Percentiles rank a stretch among this genome's conserved stretches.
Evolutionary conservation across 2,329 filamentous ascomycete species (phyloP).

Genomic region (Penicillium sp.): DNA sequence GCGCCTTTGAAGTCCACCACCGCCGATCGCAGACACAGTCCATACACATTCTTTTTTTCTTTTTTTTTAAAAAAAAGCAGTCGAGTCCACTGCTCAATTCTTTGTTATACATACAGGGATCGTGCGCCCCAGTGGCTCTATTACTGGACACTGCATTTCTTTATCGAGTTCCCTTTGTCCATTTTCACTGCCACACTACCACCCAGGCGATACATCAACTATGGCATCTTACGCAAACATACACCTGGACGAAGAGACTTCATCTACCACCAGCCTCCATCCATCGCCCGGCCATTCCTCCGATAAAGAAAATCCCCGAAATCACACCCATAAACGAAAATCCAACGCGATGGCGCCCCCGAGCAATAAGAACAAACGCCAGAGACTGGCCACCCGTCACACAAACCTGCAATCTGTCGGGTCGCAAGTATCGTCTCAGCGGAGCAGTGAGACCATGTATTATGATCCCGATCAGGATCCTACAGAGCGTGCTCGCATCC

Average conservation of each 20-base stretch:
- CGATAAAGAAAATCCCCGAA: slow-evolving; percentile 52
- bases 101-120: neutral
- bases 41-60: neutral
- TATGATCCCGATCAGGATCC: slow-evolving; percentile 85
- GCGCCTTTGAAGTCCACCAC: neutral
- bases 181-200: slow-evolving; percentile 11
- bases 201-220: slow-evolving; percentile 20
- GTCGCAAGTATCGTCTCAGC: slow-evolving; percentile 29
- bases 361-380: slow-evolving; percentile 44
- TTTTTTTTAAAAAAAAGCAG: neutral
- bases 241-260: slow-evolving; percentile 16
- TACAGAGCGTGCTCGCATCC: slow-evolving; percentile 69
- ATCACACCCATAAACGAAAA: slow-evolving; percentile 44
- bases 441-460: slow-evolving; percentile 47
- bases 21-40: neutral
- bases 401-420: slow-evolving; percentile 23
- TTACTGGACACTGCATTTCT: neutral
- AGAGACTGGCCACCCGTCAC: slow-evolving; percentile 42
- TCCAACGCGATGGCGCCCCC: slow-evolving; percentile 11
- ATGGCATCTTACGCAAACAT: slow-evolving; percentile 30
- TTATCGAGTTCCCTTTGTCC: slow-evolving; percentile 6
- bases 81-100: neutral
- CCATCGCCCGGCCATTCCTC: slow-evolving; percentile 42
- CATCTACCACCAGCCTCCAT: slow-evolving; percentile 18
- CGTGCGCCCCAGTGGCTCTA: neutral